phyloP scores from a whole-genome alignment of 805 yeast genomes.

The Kazachstania viticola region DNA sequence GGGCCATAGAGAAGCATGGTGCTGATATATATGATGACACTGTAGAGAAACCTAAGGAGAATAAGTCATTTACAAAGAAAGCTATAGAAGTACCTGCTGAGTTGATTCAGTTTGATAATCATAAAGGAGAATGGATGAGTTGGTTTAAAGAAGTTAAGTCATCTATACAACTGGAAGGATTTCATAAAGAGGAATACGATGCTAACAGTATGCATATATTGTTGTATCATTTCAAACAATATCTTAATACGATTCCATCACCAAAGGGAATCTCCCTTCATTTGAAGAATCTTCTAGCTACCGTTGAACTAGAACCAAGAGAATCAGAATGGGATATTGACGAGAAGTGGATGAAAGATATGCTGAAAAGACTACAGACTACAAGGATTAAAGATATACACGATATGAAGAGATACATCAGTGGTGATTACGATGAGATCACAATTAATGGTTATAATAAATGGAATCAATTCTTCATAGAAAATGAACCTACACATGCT shows the following conservation, averaged over 20 bases:
- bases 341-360: conserved; percentile 14
- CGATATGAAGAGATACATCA: conserved; percentile 11
- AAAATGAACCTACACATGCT: conserved; percentile 19
- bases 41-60: conserved; percentile 1
- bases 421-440: conserved; percentile 2
- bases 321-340: conserved; percentile 12
- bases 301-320: not conserved
- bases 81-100: not conserved
- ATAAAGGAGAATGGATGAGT: conserved; percentile 4
- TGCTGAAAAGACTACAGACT: conserved; percentile 6
- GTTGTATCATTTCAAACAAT: conserved; percentile 10
- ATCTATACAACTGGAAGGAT: conserved; percentile 3
- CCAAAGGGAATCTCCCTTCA: conserved; percentile 8
- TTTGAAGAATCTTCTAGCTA: conserved; percentile 9
- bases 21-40: conserved; percentile 21
- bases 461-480: conserved; percentile 19
- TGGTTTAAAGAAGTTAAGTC: conserved; percentile 10
- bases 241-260: conserved; percentile 5
- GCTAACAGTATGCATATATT: conserved; percentile 12
- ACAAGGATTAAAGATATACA: conserved; percentile 8
- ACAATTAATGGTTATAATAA: conserved; percentile 18
- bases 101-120: conserved; percentile 2
- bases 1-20: conserved; percentile 3
- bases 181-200: conserved; percentile 10
- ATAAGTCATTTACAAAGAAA: not conserved